Evolutionary conservation across 1,139 yeast genomes (phyloP), one percentile per base, ranked within the genome.

Genomic region (Geotrichum histeridarum): DNA sequence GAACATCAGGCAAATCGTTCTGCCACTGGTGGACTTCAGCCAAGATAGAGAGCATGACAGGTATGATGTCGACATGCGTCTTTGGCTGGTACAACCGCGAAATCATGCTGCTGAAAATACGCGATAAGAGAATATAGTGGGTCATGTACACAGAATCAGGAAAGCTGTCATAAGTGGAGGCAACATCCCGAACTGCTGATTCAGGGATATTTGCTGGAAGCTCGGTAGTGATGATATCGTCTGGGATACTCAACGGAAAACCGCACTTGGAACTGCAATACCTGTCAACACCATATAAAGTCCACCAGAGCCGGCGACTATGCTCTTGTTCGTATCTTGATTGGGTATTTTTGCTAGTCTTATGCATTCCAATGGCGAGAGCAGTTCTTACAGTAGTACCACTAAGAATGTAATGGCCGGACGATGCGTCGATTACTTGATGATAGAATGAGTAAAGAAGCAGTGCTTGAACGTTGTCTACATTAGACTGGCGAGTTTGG

Each of bases 211-310:
- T 71, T 37, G 81, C 80, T 38, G 85, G 86, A 46, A 72, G 69
- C 5, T 78, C 74, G 5, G 94, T 83, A 1, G 87, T 81, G 18
- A 87, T 86, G 59, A 87, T 84, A 61, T 84, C 87, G 66, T 87
- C 95, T 1, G 88, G 82, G 60, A 87, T 77, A 54, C 90, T 82
- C 47, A 86, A 69, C 0, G 96, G 95, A 39, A 86, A 72, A 0
- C 96, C 96, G 0, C 93, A 91, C 64, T 88, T 88, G 9, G 94
- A 84, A 17, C 90, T 83, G 44, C 87, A 71, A 89, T 87, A 87
- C 66, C 95, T 71, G 70, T 88, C 96, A 64, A 84, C 85, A 87
- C 86, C 86, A 68, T 87, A 87, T 9, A 87, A 91, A 0, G 95
- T 87, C 96, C 96, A 88, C 93, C 95, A 88, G 17, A 88, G 71